Conservation (phyloP, 176 grass and related monocot genomes). For the Puya raimondii region DNA sequence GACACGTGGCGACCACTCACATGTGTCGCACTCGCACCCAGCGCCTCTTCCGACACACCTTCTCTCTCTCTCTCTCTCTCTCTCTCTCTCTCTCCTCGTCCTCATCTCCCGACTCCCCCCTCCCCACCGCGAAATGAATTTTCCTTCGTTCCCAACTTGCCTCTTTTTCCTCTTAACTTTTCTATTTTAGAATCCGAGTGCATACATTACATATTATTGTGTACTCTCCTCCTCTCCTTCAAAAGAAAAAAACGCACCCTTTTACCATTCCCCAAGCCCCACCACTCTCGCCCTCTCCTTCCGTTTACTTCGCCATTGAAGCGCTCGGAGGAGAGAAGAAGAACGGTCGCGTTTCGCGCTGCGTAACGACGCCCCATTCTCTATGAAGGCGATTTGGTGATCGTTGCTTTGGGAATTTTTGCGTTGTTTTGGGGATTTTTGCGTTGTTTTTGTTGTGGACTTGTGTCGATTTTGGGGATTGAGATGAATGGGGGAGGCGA, state of each 20-base stretch:
- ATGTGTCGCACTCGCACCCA: background rate
- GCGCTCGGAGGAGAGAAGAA: too few species aligned
- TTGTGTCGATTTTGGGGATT: background rate
- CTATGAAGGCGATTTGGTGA: background rate
- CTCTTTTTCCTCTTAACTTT: background rate
- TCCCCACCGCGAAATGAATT: background rate
- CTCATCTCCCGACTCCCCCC: background rate
- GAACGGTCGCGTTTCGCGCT: too few species aligned
- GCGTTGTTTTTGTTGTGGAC: too few species aligned
- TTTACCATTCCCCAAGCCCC: background rate
- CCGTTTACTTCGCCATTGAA: too few species aligned
- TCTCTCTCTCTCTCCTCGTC: background rate
- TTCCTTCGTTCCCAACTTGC: background rate
- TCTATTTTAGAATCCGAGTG: background rate
- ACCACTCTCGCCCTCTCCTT: background rate
- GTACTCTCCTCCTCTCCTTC: too few species aligned
- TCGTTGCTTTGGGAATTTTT: background rate
- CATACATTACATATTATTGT: too few species aligned
- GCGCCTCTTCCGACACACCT: background rate
- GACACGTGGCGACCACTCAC: background rate
- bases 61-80: background rate
- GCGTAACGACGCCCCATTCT: background rate
- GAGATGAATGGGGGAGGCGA: conserved; percentile 25
- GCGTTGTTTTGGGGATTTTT: background rate
- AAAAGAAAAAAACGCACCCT: background rate